phyloP scores from a whole-genome alignment of 1,284 basidiomycete genomes.

The Ganoderma leucocontextum region DNA sequence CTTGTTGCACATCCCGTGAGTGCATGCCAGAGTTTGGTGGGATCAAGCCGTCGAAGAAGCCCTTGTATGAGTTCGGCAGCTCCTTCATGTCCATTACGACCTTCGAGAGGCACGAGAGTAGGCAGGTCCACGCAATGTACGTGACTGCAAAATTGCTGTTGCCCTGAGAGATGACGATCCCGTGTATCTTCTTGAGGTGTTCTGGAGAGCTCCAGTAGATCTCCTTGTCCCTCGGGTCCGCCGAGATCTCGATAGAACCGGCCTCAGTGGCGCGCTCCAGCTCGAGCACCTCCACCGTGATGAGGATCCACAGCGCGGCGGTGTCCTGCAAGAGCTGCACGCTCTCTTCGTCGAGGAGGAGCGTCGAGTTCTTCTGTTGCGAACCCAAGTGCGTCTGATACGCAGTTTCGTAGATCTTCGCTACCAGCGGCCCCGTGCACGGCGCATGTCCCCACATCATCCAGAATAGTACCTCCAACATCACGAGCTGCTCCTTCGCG shows the following conservation, averaged over 20 bases:
- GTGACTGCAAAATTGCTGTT: slow-evolving; percentile 72
- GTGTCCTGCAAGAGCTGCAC: slow-evolving; percentile 70
- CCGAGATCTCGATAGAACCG: slow-evolving; percentile 59
- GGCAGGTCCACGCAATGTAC: slow-evolving; percentile 82
- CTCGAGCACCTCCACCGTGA: slow-evolving; percentile 83
- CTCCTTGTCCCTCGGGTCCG: slow-evolving; percentile 53
- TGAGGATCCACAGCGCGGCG: slow-evolving; percentile 77
- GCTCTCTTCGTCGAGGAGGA: slow-evolving; percentile 81
- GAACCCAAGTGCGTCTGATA: slow-evolving; percentile 75
- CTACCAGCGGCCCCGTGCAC: slow-evolving; percentile 69
- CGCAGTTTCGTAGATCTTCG: slow-evolving; percentile 68
- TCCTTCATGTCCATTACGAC: slow-evolving; percentile 55
- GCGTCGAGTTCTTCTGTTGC: slow-evolving; percentile 68
- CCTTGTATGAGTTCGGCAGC: slow-evolving; percentile 59
- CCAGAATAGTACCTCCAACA: slow-evolving; percentile 88
- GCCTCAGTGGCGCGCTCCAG: slow-evolving; percentile 77
- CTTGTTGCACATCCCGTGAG: slow-evolving; percentile 63
- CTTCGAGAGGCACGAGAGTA: slow-evolving; percentile 67
- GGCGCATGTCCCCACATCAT: slow-evolving; percentile 82
- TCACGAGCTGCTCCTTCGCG: slow-evolving; percentile 78
- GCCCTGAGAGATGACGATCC: slow-evolving; percentile 63
- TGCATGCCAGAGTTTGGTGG: slow-evolving; percentile 51
- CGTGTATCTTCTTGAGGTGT: slow-evolving; percentile 67
- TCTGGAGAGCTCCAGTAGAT: slow-evolving; percentile 66
- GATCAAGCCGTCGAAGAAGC: slow-evolving; percentile 64